Evolutionary conservation across 192 early-diverging fungal species (phyloP).

Genomic region (Diversispora eburnea): DNA sequence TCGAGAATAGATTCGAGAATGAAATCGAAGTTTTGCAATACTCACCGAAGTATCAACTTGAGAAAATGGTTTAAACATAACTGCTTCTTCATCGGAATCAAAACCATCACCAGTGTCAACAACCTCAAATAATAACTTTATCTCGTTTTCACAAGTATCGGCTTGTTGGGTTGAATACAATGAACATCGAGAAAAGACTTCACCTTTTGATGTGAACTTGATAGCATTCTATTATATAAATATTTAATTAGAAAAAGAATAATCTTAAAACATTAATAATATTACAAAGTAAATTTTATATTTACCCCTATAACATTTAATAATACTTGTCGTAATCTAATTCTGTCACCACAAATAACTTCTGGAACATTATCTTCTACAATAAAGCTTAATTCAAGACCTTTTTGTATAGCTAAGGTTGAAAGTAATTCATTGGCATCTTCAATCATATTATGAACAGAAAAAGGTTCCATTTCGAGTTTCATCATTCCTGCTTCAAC

Average conservation of each 20-base stretch:
- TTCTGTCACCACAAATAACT: conserved; percentile 67
- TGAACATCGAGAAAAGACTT: conserved; percentile 57
- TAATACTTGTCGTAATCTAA: conserved; percentile 72
- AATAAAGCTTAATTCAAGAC: conserved; percentile 59
- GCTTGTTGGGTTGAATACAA: conserved; percentile 29
- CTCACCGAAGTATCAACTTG: conserved; percentile 75
- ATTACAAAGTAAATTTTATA: background rate
- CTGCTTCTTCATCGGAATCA: conserved; percentile 60
- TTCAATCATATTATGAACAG: conserved; percentile 58
- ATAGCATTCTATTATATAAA: conserved; percentile 60
- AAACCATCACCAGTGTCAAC: conserved; percentile 83
- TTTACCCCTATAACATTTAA: conserved; percentile 73
- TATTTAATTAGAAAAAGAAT: background rate
- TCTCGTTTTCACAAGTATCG: conserved; percentile 30
- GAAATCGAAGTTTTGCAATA: background rate
- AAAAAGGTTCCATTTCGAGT: conserved; percentile 68
- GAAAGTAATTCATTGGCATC: conserved; percentile 72
- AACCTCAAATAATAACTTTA: conserved; percentile 66
- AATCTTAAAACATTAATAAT: background rate
- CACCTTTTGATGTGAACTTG: conserved; percentile 77
- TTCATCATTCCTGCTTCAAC: conserved; percentile 83
- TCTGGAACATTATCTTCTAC: conserved; percentile 71
- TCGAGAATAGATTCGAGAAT: too few species aligned
- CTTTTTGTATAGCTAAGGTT: conserved; percentile 67
- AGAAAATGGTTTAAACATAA: conserved; percentile 78